Percentiles rank a stretch among this genome's conserved stretches.
These are phyloP conservation scores for Phanerochaete carnosa DNA, from an alignment of 768 basidiomycete species.

Conservation along the genomic window DNA sequence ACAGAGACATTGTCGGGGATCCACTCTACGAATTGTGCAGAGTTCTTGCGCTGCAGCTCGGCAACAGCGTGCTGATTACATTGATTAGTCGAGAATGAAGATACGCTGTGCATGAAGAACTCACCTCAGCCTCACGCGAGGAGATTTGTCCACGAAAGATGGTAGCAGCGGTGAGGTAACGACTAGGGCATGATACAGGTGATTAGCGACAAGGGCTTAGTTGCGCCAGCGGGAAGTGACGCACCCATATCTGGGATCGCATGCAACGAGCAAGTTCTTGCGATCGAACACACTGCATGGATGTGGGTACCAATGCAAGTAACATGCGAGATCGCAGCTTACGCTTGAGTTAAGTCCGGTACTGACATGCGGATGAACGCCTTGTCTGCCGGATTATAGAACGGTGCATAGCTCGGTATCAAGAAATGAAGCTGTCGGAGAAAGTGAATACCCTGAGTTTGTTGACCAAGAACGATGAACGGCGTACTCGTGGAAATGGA, in stretches of 20 bases:
- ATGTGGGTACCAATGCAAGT: background rate
- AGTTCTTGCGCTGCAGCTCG: constrained; percentile 74
- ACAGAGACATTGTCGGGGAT: constrained; percentile 90
- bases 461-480: background rate
- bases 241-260: constrained; percentile 75
- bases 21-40: constrained; percentile 84
- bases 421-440: constrained; percentile 83
- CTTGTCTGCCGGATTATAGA: constrained; percentile 63
- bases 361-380: constrained; percentile 60
- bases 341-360: constrained; percentile 74
- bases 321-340: constrained; percentile 23
- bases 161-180: constrained; percentile 82
- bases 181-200: constrained; percentile 37
- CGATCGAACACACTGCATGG: constrained; percentile 69
- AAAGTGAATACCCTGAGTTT: background rate
- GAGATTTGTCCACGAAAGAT: constrained; percentile 85
- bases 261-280: constrained; percentile 77
- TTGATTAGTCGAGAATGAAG: background rate
- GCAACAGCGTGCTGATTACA: constrained; percentile 57
- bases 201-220: constrained; percentile 4
- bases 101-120: constrained; percentile 3
- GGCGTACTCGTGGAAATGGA: constrained; percentile 87
- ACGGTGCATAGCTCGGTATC: constrained; percentile 91
- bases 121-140: constrained; percentile 53
- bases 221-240: constrained; percentile 17